A percentile compares a stretch with the other conserved stretches of the same genome.
Conservation (phyloP, 1,139 yeast species). For the Protomyces macrosporus region DNA sequence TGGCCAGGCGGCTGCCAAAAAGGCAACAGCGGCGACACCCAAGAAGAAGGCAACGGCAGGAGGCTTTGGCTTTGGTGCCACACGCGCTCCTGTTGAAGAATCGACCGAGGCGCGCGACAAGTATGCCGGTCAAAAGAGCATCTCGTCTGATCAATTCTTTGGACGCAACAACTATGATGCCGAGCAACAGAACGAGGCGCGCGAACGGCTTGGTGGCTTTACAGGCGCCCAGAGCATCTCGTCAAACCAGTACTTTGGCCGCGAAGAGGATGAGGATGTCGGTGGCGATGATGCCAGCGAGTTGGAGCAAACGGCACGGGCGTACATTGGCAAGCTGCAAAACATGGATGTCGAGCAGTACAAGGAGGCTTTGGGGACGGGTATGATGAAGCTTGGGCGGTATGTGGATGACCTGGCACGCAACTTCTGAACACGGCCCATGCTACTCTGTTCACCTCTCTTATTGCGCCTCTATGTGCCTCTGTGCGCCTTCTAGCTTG, state of each 20-base stretch:
- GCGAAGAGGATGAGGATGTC: slow-evolving; percentile 52
- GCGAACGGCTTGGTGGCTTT: slow-evolving; percentile 67
- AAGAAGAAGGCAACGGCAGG: slow-evolving; percentile 25
- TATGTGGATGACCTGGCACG: slow-evolving; percentile 22
- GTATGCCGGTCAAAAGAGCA: slow-evolving; percentile 85
- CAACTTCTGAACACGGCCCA: slow-evolving; percentile 1
- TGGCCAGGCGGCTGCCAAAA: slow-evolving; percentile 55
- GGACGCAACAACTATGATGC: slow-evolving; percentile 85
- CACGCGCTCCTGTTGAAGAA: slow-evolving; percentile 36
- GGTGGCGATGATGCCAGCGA: slow-evolving; percentile 32
- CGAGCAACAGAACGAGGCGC: slow-evolving; percentile 71
- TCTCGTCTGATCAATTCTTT: slow-evolving; percentile 73
- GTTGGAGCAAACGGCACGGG: slow-evolving; percentile 19
- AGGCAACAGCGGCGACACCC: slow-evolving; percentile 30
- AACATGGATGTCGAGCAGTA: slow-evolving; percentile 15
- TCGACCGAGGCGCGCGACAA: slow-evolving; percentile 48
- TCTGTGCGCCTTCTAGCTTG: too few relatives aligned
- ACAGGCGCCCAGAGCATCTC: slow-evolving; percentile 87
- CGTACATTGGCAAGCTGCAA: slow-evolving; percentile 20
- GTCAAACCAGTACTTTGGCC: slow-evolving; percentile 87
- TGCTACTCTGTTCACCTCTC: too few relatives aligned
- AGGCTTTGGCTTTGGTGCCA: slow-evolving; percentile 40
- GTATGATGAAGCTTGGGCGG: slow-evolving; percentile 19
- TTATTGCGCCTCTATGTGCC: too few relatives aligned
- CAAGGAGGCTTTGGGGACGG: slow-evolving; percentile 19